Base-by-base conservation (phyloP, 2,329 filamentous ascomycete genomes). In the Herpotrichia juniperi region DNA sequence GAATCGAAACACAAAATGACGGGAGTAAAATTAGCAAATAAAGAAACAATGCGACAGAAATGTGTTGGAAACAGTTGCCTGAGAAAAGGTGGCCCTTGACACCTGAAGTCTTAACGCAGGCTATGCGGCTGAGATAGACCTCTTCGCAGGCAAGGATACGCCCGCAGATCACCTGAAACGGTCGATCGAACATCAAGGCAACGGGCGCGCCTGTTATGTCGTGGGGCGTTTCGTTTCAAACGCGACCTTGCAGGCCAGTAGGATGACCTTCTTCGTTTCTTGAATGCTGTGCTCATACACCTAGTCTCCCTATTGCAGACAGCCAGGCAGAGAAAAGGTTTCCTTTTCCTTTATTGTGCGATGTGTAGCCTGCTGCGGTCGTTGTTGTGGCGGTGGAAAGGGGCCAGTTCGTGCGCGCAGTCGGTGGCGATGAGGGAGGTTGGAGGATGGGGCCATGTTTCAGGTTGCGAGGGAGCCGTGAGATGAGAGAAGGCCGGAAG, bases 121-220 rank as follows among this genome's bases (percentile, higher is more conserved):
- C 28, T 17, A 17, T 25, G 16, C 26, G 28, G 35, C 37, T 42
- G 35, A 24, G n/a, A 30, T 24, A 21, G 19, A 14, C 24, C 46
- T 12, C 8, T 34, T 43, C 24, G 39, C 34, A 55, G 50, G 48
- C 45, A 56, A 51, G 56, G 54, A 55, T 59, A 56, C 62, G 48
- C 57, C 48, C 44, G 54, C 54, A 59, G 51, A 42, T 66, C 62
- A 64, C 64, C 64, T 65, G 63, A 67, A 67, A 61, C 64, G 21
- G 37, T 34, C 34, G 47, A 50, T 48, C 49, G 44, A 37, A 30
- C n/a, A n/a, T n/a, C n/a, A n/a, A n/a, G n/a, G n/a, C n/a, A n/a
- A 37, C 34, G 34, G 34, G 21, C 34, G 34, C 34, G 34, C 34
- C 34, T 37, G 34, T 37, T 37, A n/a, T n/a, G n/a, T 47, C 51